Evolutionary conservation across 768 basidiomycete species (phyloP), one percentile per base, ranked within the genome.

Genomic region (Cubamyces sp.): DNA sequence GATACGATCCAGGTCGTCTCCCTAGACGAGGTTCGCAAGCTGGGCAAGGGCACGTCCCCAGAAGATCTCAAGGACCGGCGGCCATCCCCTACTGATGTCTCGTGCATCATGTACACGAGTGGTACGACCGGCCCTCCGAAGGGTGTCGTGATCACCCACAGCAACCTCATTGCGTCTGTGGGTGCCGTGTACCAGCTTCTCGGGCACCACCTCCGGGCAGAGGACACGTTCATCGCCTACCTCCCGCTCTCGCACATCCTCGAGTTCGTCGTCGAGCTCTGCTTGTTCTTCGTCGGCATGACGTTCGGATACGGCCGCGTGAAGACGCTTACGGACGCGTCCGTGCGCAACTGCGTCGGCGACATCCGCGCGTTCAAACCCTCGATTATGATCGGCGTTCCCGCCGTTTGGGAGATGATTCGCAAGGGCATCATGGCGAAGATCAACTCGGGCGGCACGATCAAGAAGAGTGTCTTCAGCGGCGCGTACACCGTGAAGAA

Each of bases 321-420:
- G 73, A 98, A 97, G 86, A 99, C 96, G 7, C 83, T 98, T 64
- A 98, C 96, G 3, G 96, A 98, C 70, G 84, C 88, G 2, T 93
- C 89, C n/a, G 93, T 96, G 19, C 87, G 94, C 47, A 88, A 92
- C 71, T 90, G 87, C 74, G 83, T 88, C 60, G 96, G 96, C 51
- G 96, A 98, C 72, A 86, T 99, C 69, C 80, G 81, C 54, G 82
- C 87, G 14, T 91, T 97, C 80, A 77, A 81, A 45, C 96, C 96
- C 6, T 82, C 87, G n/a, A 87, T 97, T 76, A 88, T 98, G 84
- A 85, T 93, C 54, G 96, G 94, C 54, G 96, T 98, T 1, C 96
- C 96, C 1, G 92, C 95, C 2, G 91, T 98, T 0, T 99, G 94
- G 94, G 96, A 99, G 76, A 88, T 86, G 57, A 98, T 98, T 66